Percentiles rank a stretch among this genome's conserved stretches.
Conservation (phyloP, 148 eudicot species). For the Nepenthes mirabilis region DNA sequence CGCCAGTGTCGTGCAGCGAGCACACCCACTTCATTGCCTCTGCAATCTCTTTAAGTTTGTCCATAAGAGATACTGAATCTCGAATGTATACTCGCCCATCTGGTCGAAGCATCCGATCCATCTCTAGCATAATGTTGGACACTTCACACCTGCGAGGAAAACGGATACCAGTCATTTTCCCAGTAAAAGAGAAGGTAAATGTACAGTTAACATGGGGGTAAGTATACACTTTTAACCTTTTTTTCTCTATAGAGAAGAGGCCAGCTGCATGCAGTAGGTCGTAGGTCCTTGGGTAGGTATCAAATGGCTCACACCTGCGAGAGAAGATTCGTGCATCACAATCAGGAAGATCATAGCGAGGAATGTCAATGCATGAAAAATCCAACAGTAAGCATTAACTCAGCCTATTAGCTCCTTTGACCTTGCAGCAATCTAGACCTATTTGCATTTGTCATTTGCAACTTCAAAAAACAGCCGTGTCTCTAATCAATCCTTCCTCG, state of each 20-base stretch:
- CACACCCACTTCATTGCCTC: constrained; percentile 50
- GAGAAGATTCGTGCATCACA: constrained; percentile 4
- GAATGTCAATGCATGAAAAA: neutral
- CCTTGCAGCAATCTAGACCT: no score
- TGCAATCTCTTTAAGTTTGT: constrained; percentile 44
- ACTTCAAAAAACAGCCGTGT: no score
- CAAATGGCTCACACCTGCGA: constrained; percentile 73
- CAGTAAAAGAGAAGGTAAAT: neutral
- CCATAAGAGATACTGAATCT: constrained; percentile 31
- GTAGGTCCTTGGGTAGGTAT: constrained; percentile 68
- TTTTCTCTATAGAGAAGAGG: constrained; percentile 48
- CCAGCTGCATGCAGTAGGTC: constrained; percentile 55
- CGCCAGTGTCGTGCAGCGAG: constrained; percentile 37
- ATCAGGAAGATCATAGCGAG: neutral
- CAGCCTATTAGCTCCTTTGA: neutral
- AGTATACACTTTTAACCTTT: constrained; percentile 21
- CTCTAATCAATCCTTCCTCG: no score
- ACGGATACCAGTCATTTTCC: neutral
- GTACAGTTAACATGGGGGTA: neutral
- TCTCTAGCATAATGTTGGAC: constrained; percentile 57
- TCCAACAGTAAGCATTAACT: neutral
- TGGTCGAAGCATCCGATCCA: constrained; percentile 64
- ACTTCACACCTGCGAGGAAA: constrained; percentile 37
- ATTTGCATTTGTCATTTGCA: no score
- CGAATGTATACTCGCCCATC: constrained; percentile 49